A percentile compares a stretch with the other conserved stretches of the same genome.
Conservation (phyloP, 495 filamentous ascomycete genomes). For the Umbilicaria muhlenbergii region DNA sequence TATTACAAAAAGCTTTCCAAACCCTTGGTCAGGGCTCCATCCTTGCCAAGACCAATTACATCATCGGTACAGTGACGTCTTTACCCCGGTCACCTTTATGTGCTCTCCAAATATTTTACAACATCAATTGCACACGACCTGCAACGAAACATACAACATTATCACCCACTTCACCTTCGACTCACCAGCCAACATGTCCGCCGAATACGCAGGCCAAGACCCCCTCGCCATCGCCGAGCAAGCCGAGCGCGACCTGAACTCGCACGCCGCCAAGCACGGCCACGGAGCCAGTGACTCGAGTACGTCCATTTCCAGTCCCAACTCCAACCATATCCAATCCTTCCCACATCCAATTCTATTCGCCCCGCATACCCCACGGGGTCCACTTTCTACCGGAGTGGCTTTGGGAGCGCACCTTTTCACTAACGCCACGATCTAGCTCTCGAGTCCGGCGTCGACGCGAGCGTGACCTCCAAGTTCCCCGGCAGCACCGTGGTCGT, state of each 20-base stretch:
- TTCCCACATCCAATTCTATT: background rate
- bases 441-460: conserved; percentile 31
- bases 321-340: background rate
- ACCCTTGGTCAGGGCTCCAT: no score
- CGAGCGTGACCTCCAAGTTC: conserved; percentile 19
- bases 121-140: no score
- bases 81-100: no score
- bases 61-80: no score
- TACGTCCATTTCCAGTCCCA: background rate
- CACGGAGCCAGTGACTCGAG: conserved; percentile 8
- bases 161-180: no score
- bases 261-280: conserved; percentile 26
- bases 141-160: no score
- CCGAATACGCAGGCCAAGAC: conserved; percentile 24
- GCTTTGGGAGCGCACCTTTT: no score
- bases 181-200: conserved; percentile 10
- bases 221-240: conserved; percentile 24
- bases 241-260: conserved; percentile 33
- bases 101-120: no score
- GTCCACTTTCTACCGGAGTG: no score
- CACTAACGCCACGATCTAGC: conserved; percentile 9
- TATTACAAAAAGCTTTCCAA: no score
- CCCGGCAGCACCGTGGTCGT: conserved; percentile 25
- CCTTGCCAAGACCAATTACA: no score
- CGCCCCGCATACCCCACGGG: no score